Conservation (phyloP, 139 green algal genomes). For the Astrephomene gubernaculifera region DNA sequence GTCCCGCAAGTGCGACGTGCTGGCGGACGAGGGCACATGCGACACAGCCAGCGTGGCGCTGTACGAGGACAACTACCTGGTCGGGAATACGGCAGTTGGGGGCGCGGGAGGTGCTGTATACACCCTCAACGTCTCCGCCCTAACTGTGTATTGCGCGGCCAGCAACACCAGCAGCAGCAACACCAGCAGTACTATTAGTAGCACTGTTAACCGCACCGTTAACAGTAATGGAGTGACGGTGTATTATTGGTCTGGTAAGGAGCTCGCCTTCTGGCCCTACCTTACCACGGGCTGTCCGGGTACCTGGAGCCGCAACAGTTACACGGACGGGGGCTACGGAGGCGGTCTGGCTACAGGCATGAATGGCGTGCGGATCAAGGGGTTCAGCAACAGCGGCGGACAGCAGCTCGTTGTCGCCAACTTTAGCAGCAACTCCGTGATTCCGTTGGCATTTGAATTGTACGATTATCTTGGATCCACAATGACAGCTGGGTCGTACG, state of each 20-base stretch:
- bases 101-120: constrained; percentile 32
- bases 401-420: too few relatives aligned
- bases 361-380: background rate
- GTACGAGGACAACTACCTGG: background rate
- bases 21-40: background rate
- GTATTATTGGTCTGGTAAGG: too few relatives aligned
- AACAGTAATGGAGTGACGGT: too few relatives aligned
- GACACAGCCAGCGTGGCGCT: background rate
- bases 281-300: background rate
- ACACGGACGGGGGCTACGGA: constrained; percentile 3
- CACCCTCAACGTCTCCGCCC: background rate
- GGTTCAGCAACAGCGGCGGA: background rate
- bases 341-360: background rate
- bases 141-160: background rate
- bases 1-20: constrained; percentile 3
- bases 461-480: background rate
- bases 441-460: background rate
- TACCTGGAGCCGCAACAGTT: background rate
- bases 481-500: constrained; percentile 20
- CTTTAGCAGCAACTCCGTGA: background rate
- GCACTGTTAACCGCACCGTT: too few relatives aligned
- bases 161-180: background rate
- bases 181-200: too few relatives aligned
- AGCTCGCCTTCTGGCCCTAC: background rate
- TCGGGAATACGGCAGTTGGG: background rate